These are phyloP conservation scores for Chlamydomonas reinhardtii DNA, from an alignment of 163 green algal species.

Conservation along the genomic window DNA sequence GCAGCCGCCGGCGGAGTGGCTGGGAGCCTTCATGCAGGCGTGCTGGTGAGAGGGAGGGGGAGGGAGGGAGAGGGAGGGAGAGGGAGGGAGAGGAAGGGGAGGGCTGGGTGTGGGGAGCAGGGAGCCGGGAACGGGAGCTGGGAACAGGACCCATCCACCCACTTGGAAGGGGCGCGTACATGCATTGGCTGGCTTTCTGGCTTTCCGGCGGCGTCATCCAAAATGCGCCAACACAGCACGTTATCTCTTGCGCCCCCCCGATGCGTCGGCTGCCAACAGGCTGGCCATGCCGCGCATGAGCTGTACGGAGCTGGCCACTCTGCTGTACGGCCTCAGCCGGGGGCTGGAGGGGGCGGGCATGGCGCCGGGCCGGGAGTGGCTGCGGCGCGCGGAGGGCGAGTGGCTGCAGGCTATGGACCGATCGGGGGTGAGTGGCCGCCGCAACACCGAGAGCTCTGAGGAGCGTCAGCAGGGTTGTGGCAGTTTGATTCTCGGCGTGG, in stretches of 20 bases:
- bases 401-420: constrained; percentile 28
- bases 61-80: no score
- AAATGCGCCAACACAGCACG: no score
- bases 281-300: constrained; percentile 3
- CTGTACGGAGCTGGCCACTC: not conserved
- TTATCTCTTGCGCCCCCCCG: no score
- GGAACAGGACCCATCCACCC: no score
- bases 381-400: constrained; percentile 22
- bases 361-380: constrained; percentile 17
- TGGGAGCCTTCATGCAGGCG: constrained; percentile 16
- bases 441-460: not conserved
- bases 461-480: not conserved
- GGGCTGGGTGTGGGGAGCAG: no score
- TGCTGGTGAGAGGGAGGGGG: not conserved
- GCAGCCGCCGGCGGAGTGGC: not conserved
- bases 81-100: no score
- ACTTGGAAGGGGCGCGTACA: no score
- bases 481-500: no score
- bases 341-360: not conserved
- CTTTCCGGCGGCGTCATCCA: no score
- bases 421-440: constrained; percentile 2
- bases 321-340: constrained; percentile 13
- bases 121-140: no score
- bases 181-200: no score
- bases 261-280: not conserved